Base-by-base conservation (phyloP, 1,284 basidiomycete genomes). In the Leccinum subrobustum region DNA sequence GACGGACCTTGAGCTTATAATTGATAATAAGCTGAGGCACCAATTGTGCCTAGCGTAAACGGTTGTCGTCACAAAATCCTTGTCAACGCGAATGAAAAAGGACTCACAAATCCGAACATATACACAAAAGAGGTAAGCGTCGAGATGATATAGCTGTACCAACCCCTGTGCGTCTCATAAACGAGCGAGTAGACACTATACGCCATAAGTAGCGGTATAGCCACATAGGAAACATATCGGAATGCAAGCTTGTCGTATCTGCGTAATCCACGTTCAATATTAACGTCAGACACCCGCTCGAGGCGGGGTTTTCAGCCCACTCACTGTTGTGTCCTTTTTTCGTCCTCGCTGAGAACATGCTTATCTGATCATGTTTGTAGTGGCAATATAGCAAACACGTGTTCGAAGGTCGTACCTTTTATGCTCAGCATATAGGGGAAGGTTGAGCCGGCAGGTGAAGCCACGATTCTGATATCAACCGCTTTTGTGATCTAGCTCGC, bases 261-360 rank as follows among this genome's bases (percentile, higher is more conserved):
- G 66, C 25, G 56, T 55, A 65, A 29, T 54, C 25, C 37, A 52
- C 51, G 48, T 59, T 64, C 58, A 66, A 51, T 23, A 7, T 31
- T 11, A 31, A 31, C 29, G 29, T 50, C 62, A 63, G 51, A 63
- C 67, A 69, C 70, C 7, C 27, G 8, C 14, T 50, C 25, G 25
- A 20, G 20, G 12, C 8, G 16, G 25, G 16, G 11, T 44, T 56
- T 51, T 31, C 52, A 20, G 44, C 16, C 39, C 20, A 74, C 89
- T 73, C 79, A 96, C 87, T 98, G 95, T 75, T 98, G 95, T n/a
- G 96, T 98, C 78, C 91, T 95, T 81, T 92, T 93, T 78, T 98
- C 96, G 68, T 98, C 95, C 70, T 96, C 95, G 63, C 83, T 91
- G 12, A 98, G 81, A 61, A 93, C 88, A 71, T 98, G 95, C 76